phyloP scores from a whole-genome alignment of 805 yeast species.

The Jamesozyma piceae region DNA sequence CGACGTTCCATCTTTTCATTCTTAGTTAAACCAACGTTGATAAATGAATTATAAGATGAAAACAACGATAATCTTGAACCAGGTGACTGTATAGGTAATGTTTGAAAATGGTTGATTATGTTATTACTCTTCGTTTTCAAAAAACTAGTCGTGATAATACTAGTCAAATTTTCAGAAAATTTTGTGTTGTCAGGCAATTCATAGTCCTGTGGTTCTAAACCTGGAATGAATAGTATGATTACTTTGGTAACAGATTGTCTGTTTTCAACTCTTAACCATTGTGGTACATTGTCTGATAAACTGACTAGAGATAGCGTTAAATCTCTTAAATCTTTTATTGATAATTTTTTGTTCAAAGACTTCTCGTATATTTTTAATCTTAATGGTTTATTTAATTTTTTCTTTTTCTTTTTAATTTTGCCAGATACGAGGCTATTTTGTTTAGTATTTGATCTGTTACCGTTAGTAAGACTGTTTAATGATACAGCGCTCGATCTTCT shows the following conservation, averaged over 20 bases:
- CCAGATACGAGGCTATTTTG: conserved; percentile 6
- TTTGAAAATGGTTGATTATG: conserved; percentile 6
- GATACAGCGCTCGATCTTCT: conserved; percentile 25
- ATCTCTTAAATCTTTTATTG: conserved; percentile 38
- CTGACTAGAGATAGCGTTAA: conserved; percentile 36
- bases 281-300: conserved; percentile 36
- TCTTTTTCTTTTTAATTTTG: conserved; percentile 24
- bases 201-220: conserved; percentile 43
- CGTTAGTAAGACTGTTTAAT: neutral
- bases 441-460: conserved; percentile 4
- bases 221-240: conserved; percentile 56
- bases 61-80: conserved; percentile 52
- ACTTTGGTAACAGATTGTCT: conserved; percentile 41
- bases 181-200: conserved; percentile 12
- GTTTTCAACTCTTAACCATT: conserved; percentile 43
- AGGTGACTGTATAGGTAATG: conserved; percentile 50
- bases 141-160: conserved; percentile 2
- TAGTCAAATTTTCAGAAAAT: conserved; percentile 6
- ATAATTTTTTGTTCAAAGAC: conserved; percentile 19
- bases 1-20: conserved; percentile 41
- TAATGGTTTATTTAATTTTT: conserved; percentile 21
- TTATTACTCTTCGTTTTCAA: conserved; percentile 6
- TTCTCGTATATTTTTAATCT: conserved; percentile 31
- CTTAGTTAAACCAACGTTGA: conserved; percentile 47
- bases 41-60: conserved; percentile 47